Base-by-base conservation (phyloP, 2,329 filamentous ascomycete genomes). In the Colletotrichum sp. region DNA sequence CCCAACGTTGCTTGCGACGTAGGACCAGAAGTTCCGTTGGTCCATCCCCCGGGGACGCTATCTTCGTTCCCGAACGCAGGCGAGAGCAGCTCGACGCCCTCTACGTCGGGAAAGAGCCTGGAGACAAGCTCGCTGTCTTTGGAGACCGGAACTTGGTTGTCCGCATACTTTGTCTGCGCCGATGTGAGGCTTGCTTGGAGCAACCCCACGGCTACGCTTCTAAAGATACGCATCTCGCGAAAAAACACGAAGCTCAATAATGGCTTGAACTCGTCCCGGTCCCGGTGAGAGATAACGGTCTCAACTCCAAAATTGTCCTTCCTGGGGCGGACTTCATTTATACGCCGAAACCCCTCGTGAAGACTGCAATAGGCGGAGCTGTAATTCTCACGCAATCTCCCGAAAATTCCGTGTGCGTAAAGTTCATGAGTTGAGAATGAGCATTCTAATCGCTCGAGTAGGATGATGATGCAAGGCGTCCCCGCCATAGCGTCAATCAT, bases 21-120 rank as follows among this genome's bases (percentile, higher is more conserved):
- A 9, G 82, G 82, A 2, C 82, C 82, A 13, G 73, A 78, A 0
- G 80, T 82, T 16, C 82, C 82, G 57, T 81, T 81, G 1, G 68
- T 36, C 25, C 80, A 83, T 1, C 76, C 75, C 0, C 68, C 71
- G 0, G 82, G 80, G 3, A 83, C 63, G 2, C 78, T 78, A 12
- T 79, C 73, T 0, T 77, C 72, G 6, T 78, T 63, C 12, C 57
- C 55, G 15, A 83, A 83, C 1, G 82, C 77, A 3, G 81, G 82
- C 0, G 81, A 82, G n/a, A 77, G 68, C 1, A 83, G 75, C 16
- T 82, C 55, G 3, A 82, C 6, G n/a, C 19, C 39, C 1, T 67
- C 70, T 22, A 49, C 62, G 9, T 67, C 62, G 6, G 70, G 70
- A 7, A 72, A 72, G 30, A 72, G 63, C 19, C 8, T 8, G 32